phyloP scores from a whole-genome alignment of 805 yeast genomes.

The Starmera quercuum region DNA sequence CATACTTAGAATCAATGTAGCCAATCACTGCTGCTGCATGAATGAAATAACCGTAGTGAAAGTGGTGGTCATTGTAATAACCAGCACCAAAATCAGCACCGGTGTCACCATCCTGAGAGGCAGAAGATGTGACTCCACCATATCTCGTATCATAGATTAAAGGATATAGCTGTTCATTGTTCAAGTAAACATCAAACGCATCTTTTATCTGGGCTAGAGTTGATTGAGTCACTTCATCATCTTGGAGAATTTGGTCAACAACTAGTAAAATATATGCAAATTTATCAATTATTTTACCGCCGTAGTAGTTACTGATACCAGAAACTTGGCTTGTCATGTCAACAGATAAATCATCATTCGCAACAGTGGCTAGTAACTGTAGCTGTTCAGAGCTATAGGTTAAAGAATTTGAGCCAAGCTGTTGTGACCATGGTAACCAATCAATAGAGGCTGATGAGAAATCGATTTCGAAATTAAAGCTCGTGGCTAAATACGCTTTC shows the following conservation, averaged over 20 bases:
- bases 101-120: constrained; percentile 32
- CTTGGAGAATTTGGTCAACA: constrained; percentile 39
- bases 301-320: constrained; percentile 36
- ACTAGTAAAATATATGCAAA: constrained; percentile 49
- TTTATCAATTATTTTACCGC: constrained; percentile 50
- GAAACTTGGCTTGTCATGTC: constrained; percentile 36
- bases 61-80: constrained; percentile 80
- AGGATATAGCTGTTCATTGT: constrained; percentile 39
- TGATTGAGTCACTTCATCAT: constrained; percentile 28
- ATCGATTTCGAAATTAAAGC: constrained; percentile 29
- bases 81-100: constrained; percentile 62
- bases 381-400: constrained; percentile 37
- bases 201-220: constrained; percentile 30
- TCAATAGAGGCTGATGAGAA: constrained; percentile 28
- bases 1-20: constrained; percentile 45
- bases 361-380: constrained; percentile 33
- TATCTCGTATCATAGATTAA: constrained; percentile 47
- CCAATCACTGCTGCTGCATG: constrained; percentile 80
- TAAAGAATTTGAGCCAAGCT: constrained; percentile 22
- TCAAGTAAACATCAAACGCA: constrained; percentile 34
- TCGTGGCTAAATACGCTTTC: constrained; percentile 35
- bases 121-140: constrained; percentile 50
- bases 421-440: constrained; percentile 37
- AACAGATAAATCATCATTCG: constrained; percentile 38
- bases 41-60: constrained; percentile 78